phyloP scores from a whole-genome alignment of 495 filamentous ascomycete genomes.

The Lophiotrema nucula region DNA sequence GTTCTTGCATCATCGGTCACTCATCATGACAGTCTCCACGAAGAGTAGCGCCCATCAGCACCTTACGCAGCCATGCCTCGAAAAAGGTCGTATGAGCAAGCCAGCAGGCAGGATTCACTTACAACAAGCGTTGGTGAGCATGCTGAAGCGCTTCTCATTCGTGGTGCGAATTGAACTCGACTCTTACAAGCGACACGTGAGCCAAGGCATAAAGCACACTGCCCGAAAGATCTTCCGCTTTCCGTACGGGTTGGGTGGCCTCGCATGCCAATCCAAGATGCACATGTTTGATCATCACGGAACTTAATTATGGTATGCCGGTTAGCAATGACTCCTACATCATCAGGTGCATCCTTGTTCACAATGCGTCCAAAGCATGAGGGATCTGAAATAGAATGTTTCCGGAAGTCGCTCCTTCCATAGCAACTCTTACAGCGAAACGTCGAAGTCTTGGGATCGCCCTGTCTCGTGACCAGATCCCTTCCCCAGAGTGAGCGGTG shows the following conservation, averaged over 20 bases:
- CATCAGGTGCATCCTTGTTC: neutral
- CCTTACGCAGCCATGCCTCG: neutral
- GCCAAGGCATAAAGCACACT: too few species aligned
- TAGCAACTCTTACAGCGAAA: slow-evolving; percentile 20
- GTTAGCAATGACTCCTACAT: neutral
- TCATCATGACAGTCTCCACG: slow-evolving; percentile 9
- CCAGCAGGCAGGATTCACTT: neutral
- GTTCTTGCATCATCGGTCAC: slow-evolving; percentile 16
- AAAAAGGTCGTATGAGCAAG: neutral
- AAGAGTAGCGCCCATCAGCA: slow-evolving; percentile 5
- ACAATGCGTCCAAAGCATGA: slow-evolving; percentile 25
- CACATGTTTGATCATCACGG: slow-evolving; percentile 18
- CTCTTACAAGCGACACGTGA: too few species aligned
- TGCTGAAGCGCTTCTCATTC: too few species aligned
- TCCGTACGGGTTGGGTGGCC: slow-evolving; percentile 7
- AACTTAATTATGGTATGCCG: slow-evolving; percentile 12
- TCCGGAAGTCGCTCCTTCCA: slow-evolving; percentile 27
- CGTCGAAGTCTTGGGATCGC: neutral
- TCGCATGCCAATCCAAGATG: slow-evolving; percentile 11
- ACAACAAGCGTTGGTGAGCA: neutral
- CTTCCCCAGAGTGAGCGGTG: slow-evolving; percentile 20
- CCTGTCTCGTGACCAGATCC: neutral
- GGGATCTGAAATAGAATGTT: slow-evolving; percentile 18
- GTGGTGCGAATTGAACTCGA: too few species aligned
- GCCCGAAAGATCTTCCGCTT: neutral